Evolutionary conservation across 768 basidiomycete genomes (phyloP).

Genomic region (Royoungia palumana): DNA sequence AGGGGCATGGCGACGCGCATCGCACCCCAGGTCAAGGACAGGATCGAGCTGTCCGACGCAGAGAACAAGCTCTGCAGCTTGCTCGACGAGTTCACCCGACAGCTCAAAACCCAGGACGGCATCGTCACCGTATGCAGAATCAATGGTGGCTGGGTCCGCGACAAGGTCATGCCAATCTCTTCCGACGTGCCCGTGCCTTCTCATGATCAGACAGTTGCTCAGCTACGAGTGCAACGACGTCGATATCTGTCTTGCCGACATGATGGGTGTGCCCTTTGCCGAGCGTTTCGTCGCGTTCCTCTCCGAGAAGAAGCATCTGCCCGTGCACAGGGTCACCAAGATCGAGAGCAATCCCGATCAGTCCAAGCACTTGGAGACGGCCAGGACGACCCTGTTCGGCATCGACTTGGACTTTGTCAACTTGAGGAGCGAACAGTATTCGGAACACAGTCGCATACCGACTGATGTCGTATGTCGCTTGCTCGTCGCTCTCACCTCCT

Average conservation of each 20-base stretch:
- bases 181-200: constrained; percentile 6
- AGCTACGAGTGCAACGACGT: constrained; percentile 84
- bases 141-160: constrained; percentile 98
- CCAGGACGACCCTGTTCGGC: constrained; percentile 74
- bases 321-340: constrained; percentile 60
- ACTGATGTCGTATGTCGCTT: constrained; percentile 65
- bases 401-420: constrained; percentile 93
- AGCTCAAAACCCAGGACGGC: constrained; percentile 50
- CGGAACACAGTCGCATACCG: constrained; percentile 84
- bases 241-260: constrained; percentile 84
- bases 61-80: constrained; percentile 72
- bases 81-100: constrained; percentile 72
- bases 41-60: constrained; percentile 57
- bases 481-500: not conserved
- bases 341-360: constrained; percentile 95
- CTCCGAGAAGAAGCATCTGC: constrained; percentile 25
- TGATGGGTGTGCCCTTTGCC: constrained; percentile 91
- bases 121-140: constrained; percentile 75
- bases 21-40: constrained; percentile 28
- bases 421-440: constrained; percentile 88
- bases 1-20: constrained; percentile 34
- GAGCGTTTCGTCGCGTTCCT: constrained; percentile 64
- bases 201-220: constrained; percentile 56
- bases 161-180: constrained; percentile 64
- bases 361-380: constrained; percentile 97